Conservation (phyloP, 2,329 filamentous ascomycete species). For the Arthrobotrys sinensis region DNA sequence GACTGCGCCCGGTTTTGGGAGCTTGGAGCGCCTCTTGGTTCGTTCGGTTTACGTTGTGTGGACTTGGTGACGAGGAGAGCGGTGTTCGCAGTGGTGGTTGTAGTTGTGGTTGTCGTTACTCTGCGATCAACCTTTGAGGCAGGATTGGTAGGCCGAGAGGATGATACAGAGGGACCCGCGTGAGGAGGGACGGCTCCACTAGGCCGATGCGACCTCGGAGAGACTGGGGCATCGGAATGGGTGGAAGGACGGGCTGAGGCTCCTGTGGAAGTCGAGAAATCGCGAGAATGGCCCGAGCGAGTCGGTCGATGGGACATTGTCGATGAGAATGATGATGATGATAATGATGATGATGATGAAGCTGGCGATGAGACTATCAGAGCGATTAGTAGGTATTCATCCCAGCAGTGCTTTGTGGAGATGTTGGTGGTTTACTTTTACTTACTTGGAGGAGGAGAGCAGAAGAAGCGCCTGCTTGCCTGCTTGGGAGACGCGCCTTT, state of each 20-base stretch:
- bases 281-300: conserved; percentile 31
- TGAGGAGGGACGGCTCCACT: neutral
- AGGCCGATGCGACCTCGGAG: conserved; percentile 30
- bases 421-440: too few species aligned
- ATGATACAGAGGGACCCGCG: neutral
- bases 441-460: too few species aligned
- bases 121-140: conserved; percentile 31
- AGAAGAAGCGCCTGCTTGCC: too few species aligned
- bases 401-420: too few species aligned
- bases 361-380: neutral
- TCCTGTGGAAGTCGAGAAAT: conserved; percentile 24
- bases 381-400: too few species aligned
- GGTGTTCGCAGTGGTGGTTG: conserved; percentile 53
- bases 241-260: conserved; percentile 19
- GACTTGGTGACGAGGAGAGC: conserved; percentile 53
- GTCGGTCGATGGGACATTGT: conserved; percentile 53
- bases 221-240: conserved; percentile 33
- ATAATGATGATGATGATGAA: neutral
- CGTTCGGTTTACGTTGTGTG: conserved; percentile 37
- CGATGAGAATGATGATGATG: neutral
- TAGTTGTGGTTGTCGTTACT: conserved; percentile 54
- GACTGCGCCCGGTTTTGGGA: conserved; percentile 22
- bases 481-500: too few species aligned
- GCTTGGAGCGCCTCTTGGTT: conserved; percentile 9
- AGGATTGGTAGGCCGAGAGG: conserved; percentile 35